These are phyloP conservation scores for Spongospora subterranea DNA, from an alignment of 208 protist species.

Conservation along the genomic window DNA sequence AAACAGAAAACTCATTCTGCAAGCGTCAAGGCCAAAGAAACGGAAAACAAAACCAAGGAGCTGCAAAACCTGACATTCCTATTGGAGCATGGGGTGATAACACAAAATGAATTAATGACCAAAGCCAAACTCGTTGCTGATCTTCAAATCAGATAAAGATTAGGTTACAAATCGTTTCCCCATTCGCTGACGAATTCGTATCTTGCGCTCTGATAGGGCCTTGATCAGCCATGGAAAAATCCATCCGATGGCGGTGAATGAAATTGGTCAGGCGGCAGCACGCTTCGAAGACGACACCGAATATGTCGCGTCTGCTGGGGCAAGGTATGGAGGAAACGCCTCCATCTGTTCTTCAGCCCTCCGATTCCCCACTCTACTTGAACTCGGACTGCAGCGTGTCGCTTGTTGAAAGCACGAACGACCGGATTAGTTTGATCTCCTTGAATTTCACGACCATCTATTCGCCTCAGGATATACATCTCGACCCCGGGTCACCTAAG, in stretches of 20 bases:
- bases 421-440: not conserved
- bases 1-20: no score
- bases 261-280: constrained; percentile 40
- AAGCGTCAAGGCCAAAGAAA: no score
- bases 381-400: not conserved
- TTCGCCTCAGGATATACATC: not conserved
- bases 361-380: constrained; percentile 46
- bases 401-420: constrained; percentile 16
- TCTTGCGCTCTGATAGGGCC: not conserved
- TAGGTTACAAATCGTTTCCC: no score
- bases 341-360: constrained; percentile 44
- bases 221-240: constrained; percentile 41
- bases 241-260: constrained; percentile 23
- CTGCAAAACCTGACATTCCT: no score
- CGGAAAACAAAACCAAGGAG: no score
- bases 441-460: not conserved
- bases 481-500: not conserved
- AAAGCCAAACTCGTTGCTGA: no score
- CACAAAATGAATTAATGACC: no score
- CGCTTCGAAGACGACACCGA: not conserved
- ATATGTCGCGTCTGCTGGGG: not conserved
- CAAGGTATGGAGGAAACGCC: not conserved
- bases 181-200: no score
- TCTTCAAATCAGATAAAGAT: no score
- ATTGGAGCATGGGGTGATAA: no score